Conservation (phyloP, 768 basidiomycete species). For the Hirschioporus abietinus region DNA sequence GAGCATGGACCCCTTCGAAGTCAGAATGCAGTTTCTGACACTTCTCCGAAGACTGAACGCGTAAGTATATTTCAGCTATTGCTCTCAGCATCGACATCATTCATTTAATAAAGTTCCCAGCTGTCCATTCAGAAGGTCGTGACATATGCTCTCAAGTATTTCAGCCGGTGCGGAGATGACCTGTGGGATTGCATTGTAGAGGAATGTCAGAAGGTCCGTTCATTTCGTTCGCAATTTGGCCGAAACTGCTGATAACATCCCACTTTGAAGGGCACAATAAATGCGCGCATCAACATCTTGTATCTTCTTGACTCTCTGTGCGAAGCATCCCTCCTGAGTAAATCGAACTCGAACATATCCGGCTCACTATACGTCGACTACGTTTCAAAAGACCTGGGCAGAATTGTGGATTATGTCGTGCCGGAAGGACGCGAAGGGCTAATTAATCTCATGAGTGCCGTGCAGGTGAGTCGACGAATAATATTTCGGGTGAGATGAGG, state of each 20-base stretch:
- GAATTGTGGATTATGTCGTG: constrained; percentile 81
- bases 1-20: constrained; percentile 63
- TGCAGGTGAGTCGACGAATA: constrained; percentile 53
- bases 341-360: constrained; percentile 44
- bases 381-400: constrained; percentile 69
- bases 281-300: constrained; percentile 88
- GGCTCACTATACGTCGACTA: constrained; percentile 70
- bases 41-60: constrained; percentile 62
- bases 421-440: constrained; percentile 84
- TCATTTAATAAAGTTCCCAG: constrained; percentile 52
- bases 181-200: constrained; percentile 92
- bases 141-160: constrained; percentile 79
- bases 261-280: constrained; percentile 63
- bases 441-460: constrained; percentile 81
- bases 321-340: constrained; percentile 67
- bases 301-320: constrained; percentile 89
- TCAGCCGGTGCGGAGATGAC: constrained; percentile 81
- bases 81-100: not conserved
- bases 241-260: not conserved
- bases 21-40: constrained; percentile 66
- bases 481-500: no score
- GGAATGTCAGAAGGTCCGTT: constrained; percentile 77
- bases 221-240: not conserved
- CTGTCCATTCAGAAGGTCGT: constrained; percentile 88
- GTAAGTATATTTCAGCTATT: constrained; percentile 30